Percentiles rank a stretch among this genome's conserved stretches.
phyloP scores from a whole-genome alignment of 306 rosid species.

The Styphnolobium japonicum region DNA sequence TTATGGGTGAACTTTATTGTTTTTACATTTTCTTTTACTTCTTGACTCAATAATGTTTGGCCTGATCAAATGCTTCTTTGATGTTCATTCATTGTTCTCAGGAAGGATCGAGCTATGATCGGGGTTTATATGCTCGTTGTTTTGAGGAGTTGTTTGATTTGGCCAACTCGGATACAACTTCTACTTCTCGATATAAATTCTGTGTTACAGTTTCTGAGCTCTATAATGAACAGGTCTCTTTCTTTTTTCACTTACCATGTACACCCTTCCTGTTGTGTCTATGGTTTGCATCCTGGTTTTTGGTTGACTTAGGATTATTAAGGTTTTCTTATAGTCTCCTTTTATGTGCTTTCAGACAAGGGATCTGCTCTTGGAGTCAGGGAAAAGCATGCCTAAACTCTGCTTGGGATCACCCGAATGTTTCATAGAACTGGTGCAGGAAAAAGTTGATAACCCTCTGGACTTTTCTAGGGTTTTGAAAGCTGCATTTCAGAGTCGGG shows the following conservation, averaged over 20 bases:
- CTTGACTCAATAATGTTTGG: slow-evolving; percentile 17
- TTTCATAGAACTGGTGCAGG: slow-evolving; percentile 70
- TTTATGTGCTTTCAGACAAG: slow-evolving; percentile 57
- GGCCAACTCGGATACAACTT: slow-evolving; percentile 81
- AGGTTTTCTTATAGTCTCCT: slow-evolving; percentile 30
- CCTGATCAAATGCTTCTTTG: slow-evolving; percentile 25
- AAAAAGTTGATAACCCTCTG: slow-evolving; percentile 80
- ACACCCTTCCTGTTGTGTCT: slow-evolving; percentile 14
- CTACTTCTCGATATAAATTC: slow-evolving; percentile 75
- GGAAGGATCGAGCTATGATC: slow-evolving; percentile 96
- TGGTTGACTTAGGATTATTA: slow-evolving; percentile 14
- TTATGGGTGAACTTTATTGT: background rate
- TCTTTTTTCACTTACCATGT: slow-evolving; percentile 12
- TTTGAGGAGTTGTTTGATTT: slow-evolving; percentile 94
- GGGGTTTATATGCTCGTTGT: slow-evolving; percentile 90
- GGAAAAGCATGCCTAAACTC: slow-evolving; percentile 57
- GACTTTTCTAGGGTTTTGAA: slow-evolving; percentile 74
- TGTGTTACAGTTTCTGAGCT: slow-evolving; percentile 77
- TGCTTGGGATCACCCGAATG: slow-evolving; percentile 61
- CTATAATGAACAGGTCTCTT: slow-evolving; percentile 86
- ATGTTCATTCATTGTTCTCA: slow-evolving; percentile 36
- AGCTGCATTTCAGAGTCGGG: slow-evolving; percentile 71
- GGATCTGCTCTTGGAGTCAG: slow-evolving; percentile 74
- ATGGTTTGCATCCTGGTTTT: slow-evolving; percentile 24
- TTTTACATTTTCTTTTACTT: background rate